Percentiles rank a stretch among this genome's conserved stretches.
phyloP scores from a whole-genome alignment of 1,284 basidiomycete species.

The Sporisorium graminicola region DNA sequence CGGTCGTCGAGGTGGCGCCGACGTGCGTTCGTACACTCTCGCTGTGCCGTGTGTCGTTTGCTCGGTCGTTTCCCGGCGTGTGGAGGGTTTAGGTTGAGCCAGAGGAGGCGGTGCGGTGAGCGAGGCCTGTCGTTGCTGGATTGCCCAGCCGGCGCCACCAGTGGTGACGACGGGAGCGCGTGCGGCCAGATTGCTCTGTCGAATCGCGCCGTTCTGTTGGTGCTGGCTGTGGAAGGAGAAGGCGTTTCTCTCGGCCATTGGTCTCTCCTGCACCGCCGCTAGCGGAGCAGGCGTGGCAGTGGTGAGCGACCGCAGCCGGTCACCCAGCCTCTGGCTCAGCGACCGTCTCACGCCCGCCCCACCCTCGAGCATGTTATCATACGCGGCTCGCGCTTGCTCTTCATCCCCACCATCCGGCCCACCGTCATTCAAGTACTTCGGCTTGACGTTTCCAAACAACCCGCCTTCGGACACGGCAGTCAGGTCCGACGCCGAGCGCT shows the following conservation, averaged over 20 bases:
- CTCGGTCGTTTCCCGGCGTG: too few species aligned
- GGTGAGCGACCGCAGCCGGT: slow-evolving; percentile 25
- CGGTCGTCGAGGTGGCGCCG: background rate
- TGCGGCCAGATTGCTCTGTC: slow-evolving; percentile 27
- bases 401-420: slow-evolving; percentile 36
- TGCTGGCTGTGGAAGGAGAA: slow-evolving; percentile 26
- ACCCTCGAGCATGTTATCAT: slow-evolving; percentile 22
- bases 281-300: background rate
- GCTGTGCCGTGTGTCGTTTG: background rate
- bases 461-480: slow-evolving; percentile 1
- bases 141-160: slow-evolving; percentile 20
- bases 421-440: slow-evolving; percentile 28
- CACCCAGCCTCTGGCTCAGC: slow-evolving; percentile 43
- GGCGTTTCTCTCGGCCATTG: slow-evolving; percentile 5
- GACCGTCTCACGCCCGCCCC: slow-evolving; percentile 12
- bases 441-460: slow-evolving; percentile 20
- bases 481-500: slow-evolving; percentile 5
- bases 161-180: slow-evolving; percentile 9
- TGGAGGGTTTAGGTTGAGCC: background rate
- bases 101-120: background rate
- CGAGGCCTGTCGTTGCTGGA: slow-evolving; percentile 18
- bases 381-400: slow-evolving; percentile 17
- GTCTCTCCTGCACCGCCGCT: background rate
- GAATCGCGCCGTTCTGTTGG: slow-evolving; percentile 15
- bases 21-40: background rate